phyloP scores from a whole-genome alignment of 148 eudicot species.

The Vaccinium vitisidaea region DNA sequence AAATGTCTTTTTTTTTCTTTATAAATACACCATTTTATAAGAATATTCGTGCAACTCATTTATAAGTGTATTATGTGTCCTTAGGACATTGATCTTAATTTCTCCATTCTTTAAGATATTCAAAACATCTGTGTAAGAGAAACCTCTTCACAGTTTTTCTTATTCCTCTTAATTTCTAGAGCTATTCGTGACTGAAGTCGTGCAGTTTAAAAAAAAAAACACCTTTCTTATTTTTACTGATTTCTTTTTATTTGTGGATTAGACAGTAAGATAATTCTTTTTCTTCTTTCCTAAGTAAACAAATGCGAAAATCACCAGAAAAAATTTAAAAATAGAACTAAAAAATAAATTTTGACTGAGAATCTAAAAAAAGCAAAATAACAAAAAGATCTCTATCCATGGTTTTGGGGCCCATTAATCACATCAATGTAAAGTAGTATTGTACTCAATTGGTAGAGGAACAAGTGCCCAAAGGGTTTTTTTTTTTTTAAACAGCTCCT shows the following conservation, averaged over 20 bases:
- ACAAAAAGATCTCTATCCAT: slow-evolving; percentile 7
- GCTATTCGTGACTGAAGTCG: neutral
- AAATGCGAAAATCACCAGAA: neutral
- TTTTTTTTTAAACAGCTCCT: neutral
- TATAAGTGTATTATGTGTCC: neutral
- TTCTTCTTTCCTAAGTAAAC: neutral
- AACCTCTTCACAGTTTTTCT: neutral
- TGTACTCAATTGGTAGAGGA: neutral
- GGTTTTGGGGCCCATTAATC: slow-evolving; percentile 29
- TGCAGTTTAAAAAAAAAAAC: neutral
- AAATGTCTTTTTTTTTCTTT: neutral
- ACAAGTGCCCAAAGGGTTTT: neutral
- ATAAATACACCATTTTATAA: neutral
- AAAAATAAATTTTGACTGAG: neutral
- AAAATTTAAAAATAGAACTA: neutral
- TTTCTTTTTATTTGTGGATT: neutral
- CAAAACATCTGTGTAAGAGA: too few relatives aligned
- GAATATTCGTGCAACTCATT: neutral
- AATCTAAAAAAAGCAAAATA: neutral
- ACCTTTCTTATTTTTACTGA: neutral
- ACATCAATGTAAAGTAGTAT: slow-evolving; percentile 40
- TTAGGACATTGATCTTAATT: neutral
- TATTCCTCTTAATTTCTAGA: neutral
- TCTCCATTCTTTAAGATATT: neutral
- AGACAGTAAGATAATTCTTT: neutral